Base-by-base conservation (phyloP, 352 stramenopile genomes). In the Pythium dissotocum region DNA sequence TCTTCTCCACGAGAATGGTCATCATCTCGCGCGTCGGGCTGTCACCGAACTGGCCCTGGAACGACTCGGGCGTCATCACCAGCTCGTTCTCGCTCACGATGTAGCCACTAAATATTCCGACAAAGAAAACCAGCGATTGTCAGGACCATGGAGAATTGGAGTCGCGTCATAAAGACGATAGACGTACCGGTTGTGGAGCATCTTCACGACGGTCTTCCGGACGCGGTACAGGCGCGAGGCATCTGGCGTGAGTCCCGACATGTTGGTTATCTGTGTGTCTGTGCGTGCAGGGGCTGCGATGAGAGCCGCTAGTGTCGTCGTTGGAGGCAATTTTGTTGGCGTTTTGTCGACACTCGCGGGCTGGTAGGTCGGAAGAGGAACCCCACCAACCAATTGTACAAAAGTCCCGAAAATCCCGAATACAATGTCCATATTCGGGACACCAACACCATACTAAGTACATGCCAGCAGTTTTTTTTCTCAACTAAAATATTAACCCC, bases 61-160 rank as follows among this genome's bases (percentile, higher is more conserved):
- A 99, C 12, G 82, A 79, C 46, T 96, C 82, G 38, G 95, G 91
- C 35, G 96, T 98, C 89, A 99, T 98, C 53, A 99, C 92, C 59
- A 98, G 80, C 76, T 99, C 92, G 60, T 98, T 95, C 62, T 98
- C 89, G 69, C 89, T 95, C 65, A 99, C 96, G 78, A 99, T 98
- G 82, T 99, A 99, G 26, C 95, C 95, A 40, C 97, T 97, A 87
- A 16, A 83, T 69, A 54, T 73, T 13, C 13, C 5, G 10, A 44
- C n/a, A 14, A 54, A 16, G 28, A 30, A 21, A 51, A 21, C 62
- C 89, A 82, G 33, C 14, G 26, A 13, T 21, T 28, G 21, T 18
- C 12, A 70, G n/a, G 8, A 60, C 26, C 21, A 30, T 10, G 2
- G n/a, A 16, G 2, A 26, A 38, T 36, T 61, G 21, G 30, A 38